A percentile compares a stretch with the other conserved stretches of the same genome.
Evolutionary conservation across 2,329 filamentous ascomycete genomes (phyloP).

Genomic region (Talaromyces sp.): DNA sequence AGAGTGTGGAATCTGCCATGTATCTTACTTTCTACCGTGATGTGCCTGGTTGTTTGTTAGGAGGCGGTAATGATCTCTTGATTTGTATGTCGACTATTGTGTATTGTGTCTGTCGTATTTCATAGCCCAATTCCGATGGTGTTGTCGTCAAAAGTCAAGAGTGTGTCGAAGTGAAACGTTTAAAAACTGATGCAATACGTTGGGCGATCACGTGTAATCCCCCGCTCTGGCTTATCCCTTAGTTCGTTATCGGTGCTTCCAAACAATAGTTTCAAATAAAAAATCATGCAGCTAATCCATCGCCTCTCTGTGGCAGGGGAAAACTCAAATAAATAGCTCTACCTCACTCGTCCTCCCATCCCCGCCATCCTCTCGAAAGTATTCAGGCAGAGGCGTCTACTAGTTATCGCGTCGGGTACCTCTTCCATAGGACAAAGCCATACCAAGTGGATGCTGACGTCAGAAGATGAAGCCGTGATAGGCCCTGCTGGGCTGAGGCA

Average conservation of each 20-base stretch:
- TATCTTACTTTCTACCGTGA: background rate
- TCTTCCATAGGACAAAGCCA: too few relatives aligned
- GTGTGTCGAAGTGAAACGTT: background rate
- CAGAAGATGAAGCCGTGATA: background rate
- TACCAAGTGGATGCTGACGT: background rate
- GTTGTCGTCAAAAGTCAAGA: background rate
- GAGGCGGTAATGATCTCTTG: background rate
- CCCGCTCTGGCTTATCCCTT: background rate
- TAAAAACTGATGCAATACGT: background rate
- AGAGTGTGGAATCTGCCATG: constrained; percentile 60
- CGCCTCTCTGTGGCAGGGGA: background rate
- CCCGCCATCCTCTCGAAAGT: too few relatives aligned
- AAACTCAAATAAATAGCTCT: constrained; percentile 4
- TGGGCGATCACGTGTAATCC: constrained; percentile 4
- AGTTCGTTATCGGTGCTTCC: too few relatives aligned
- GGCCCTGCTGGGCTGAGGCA: background rate
- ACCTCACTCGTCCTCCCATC: background rate
- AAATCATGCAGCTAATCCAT: background rate
- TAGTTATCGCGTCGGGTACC: background rate
- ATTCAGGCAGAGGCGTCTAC: background rate
- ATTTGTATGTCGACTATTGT: background rate
- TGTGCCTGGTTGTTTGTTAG: background rate
- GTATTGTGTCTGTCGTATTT: too few relatives aligned
- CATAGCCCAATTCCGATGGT: too few relatives aligned
- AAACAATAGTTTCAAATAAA: background rate